Conservation (phyloP, 176 grass and related monocot species). For the Hyparrhenia diplandra region DNA sequence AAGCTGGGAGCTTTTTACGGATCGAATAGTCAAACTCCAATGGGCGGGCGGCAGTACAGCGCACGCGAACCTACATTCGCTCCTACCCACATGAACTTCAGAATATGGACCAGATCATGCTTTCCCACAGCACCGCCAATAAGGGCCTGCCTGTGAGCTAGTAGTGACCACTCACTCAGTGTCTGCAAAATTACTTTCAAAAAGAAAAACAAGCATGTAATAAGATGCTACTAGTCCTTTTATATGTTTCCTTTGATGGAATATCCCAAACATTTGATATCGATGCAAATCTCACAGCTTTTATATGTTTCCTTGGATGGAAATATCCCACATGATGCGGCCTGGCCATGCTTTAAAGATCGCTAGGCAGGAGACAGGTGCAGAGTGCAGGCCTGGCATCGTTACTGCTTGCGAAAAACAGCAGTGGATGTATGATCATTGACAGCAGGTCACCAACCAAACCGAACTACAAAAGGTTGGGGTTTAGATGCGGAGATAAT, state of each 20-base stretch:
- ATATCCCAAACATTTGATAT: neutral
- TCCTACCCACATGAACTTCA: conserved; percentile 33
- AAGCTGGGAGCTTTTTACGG: conserved; percentile 17
- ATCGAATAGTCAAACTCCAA: conserved; percentile 29
- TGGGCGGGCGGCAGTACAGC: conserved; percentile 18
- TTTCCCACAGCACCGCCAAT: conserved; percentile 15
- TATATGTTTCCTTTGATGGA: neutral
- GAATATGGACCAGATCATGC: conserved; percentile 28
- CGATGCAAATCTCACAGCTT: conserved; percentile 20
- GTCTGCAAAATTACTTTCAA: neutral
- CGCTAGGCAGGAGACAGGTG: neutral
- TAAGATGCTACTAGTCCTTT: neutral
- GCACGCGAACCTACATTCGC: conserved; percentile 44
- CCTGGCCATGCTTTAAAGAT: conserved; percentile 14
- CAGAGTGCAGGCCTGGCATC: conserved; percentile 21
- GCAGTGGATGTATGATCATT: conserved; percentile 9
- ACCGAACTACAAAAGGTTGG: conserved; percentile 28
- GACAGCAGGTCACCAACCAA: conserved; percentile 33
- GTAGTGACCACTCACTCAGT: conserved; percentile 7
- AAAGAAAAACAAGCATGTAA: neutral
- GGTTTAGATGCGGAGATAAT: neutral
- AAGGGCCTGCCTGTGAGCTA: neutral
- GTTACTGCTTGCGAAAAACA: conserved; percentile 23
- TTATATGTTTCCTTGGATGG: conserved; percentile 25
- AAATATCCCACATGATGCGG: conserved; percentile 25